Conservation (phyloP, 2,329 filamentous ascomycete genomes). For the Diplocarpon mali region DNA sequence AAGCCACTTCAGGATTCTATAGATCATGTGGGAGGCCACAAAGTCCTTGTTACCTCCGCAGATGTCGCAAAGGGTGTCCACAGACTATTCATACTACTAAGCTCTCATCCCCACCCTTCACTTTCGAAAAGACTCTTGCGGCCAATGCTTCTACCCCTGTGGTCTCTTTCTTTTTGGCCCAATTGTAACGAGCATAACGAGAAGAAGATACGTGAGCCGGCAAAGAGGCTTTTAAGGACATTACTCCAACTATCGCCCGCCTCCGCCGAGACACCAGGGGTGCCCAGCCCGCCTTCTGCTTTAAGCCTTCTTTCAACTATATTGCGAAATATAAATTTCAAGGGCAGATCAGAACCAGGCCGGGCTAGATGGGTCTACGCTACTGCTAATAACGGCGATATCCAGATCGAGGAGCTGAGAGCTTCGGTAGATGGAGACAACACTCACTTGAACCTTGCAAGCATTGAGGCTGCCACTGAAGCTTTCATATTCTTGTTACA, state of each 20-base stretch:
- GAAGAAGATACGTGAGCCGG: slow-evolving; percentile 34
- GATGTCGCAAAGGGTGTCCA: slow-evolving; percentile 41
- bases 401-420: slow-evolving; percentile 36
- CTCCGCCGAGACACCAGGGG: background rate
- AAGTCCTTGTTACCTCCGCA: slow-evolving; percentile 31
- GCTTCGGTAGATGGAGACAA: background rate
- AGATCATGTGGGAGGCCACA: slow-evolving; percentile 11
- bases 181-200: slow-evolving; percentile 27
- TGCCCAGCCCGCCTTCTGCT: background rate
- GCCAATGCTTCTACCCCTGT: slow-evolving; percentile 49
- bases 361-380: slow-evolving; percentile 42
- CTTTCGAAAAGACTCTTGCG: slow-evolving; percentile 50
- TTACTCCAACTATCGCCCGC: slow-evolving; percentile 45
- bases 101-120: slow-evolving; percentile 56
- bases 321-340: slow-evolving; percentile 43
- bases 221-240: slow-evolving; percentile 41
- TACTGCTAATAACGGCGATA: slow-evolving; percentile 32
- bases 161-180: slow-evolving; percentile 47
- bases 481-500: slow-evolving; percentile 40
- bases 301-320: slow-evolving; percentile 36
- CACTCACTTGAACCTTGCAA: slow-evolving; percentile 9
- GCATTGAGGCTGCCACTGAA: slow-evolving; percentile 33
- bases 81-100: slow-evolving; percentile 43
- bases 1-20: slow-evolving; percentile 5
- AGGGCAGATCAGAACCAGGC: slow-evolving; percentile 32